Evolutionary conservation across 2,329 filamentous ascomycete species (phyloP).

Genomic region (Fusarium torreyae): DNA sequence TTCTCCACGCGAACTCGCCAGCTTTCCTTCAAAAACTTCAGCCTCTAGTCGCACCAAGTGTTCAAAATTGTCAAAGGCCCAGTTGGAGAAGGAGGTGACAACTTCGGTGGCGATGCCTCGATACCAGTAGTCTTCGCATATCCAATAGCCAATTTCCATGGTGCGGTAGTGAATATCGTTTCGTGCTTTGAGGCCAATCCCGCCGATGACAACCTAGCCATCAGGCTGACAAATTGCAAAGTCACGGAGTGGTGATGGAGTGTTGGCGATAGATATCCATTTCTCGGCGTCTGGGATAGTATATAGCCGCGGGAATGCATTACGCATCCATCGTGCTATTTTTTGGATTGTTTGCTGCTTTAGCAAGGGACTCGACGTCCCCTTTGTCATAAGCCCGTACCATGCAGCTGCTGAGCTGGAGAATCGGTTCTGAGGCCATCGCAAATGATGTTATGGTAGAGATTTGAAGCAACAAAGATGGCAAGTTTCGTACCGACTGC

Average conservation of each 20-base stretch:
- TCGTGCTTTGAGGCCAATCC: conserved; percentile 1
- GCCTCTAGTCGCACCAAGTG: conserved; percentile 4
- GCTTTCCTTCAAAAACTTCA: conserved; percentile 3
- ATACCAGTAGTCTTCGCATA: conserved; percentile 1
- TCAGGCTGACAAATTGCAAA: not conserved
- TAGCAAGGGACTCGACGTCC: not conserved
- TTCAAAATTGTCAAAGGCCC: conserved; percentile 1
- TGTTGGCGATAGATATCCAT: conserved; percentile 2
- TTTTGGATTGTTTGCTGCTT: conserved; percentile 8
- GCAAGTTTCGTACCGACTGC: not conserved
- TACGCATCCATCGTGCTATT: not conserved
- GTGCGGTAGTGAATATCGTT: conserved; percentile 8
- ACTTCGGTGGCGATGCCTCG: conserved; percentile 3
- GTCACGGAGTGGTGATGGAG: not conserved
- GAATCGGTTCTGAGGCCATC: not conserved
- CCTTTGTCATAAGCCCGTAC: not conserved
- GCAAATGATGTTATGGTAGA: not conserved
- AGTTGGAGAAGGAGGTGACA: not conserved
- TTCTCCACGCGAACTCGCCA: conserved; percentile 2
- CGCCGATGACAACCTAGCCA: not conserved
- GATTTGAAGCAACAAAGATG: not conserved
- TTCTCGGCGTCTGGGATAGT: not conserved
- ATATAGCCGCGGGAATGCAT: conserved; percentile 3
- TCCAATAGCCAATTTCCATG: conserved; percentile 16
- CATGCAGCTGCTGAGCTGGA: not conserved